Percentiles rank a stretch among this genome's conserved stretches.
Conservation (phyloP, 257 asterid genomes). For the Capsicum rhomboideum region DNA sequence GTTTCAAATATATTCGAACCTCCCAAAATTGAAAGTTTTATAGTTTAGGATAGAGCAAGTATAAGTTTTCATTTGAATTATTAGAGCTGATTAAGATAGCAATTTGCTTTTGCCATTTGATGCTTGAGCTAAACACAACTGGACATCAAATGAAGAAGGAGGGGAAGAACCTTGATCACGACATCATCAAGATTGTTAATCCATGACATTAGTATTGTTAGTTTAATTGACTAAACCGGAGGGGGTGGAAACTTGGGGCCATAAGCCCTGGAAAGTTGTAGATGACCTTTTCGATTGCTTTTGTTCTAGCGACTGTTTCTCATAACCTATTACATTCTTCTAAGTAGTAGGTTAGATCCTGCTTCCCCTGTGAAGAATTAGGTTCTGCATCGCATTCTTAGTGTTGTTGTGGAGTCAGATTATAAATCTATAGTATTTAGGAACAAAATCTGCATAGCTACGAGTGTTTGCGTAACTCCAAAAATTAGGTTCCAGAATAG, state of each 20-base stretch:
- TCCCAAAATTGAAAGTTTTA: neutral
- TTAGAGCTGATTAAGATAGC: neutral
- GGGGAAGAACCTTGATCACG: neutral
- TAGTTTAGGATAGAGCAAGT: neutral
- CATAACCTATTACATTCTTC: neutral
- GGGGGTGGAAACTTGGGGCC: neutral
- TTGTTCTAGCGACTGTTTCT: neutral
- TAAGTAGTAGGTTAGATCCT: neutral
- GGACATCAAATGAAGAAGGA: neutral
- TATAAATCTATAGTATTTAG: neutral
- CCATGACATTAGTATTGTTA: neutral
- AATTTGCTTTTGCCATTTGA: neutral
- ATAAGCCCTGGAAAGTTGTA: neutral
- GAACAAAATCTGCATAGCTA: neutral
- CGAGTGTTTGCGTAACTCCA: neutral
- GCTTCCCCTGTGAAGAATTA: neutral
- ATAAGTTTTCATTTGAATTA: neutral
- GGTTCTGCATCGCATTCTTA: neutral
- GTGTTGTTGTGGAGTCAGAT: neutral
- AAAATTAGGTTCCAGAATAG: neutral
- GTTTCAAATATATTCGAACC: neutral
- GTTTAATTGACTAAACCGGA: neutral
- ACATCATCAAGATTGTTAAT: neutral
- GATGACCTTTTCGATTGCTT: neutral
- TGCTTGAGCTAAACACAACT: neutral